phyloP scores from a whole-genome alignment of 1,284 basidiomycete species.

The Sporisorium graminicola region DNA sequence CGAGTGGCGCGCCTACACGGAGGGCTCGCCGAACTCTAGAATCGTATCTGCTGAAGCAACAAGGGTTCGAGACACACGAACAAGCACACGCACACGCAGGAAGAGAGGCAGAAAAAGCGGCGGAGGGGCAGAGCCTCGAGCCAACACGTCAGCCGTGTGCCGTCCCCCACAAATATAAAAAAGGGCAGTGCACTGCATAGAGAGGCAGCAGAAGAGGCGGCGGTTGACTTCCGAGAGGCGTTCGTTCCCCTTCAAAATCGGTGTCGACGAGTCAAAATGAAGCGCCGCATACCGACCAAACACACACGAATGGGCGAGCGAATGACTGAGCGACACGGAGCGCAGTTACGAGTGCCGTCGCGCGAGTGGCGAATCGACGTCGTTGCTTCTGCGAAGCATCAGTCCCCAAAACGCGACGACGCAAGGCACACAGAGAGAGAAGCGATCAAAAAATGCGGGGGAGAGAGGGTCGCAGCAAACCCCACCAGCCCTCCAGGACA shows the following conservation, averaged over 20 bases:
- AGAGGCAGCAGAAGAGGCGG: not conserved
- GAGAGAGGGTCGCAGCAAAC: not conserved
- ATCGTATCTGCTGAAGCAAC: not conserved
- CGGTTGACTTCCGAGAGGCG: not conserved
- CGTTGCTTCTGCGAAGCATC: no score
- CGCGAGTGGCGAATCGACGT: not conserved
- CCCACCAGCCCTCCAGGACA: no score
- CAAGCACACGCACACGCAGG: not conserved
- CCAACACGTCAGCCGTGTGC: not conserved
- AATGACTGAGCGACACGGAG: not conserved
- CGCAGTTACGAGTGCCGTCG: no score
- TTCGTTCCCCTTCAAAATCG: not conserved
- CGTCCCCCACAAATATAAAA: not conserved
- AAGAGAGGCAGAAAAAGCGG: not conserved
- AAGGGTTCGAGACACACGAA: slow-evolving; percentile 2
- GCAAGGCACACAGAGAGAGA: no score
- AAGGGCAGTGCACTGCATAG: no score
- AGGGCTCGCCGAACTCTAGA: not conserved
- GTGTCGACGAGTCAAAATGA: not conserved
- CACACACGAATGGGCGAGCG: not conserved
- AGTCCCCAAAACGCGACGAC: not conserved
- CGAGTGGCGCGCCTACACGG: slow-evolving; percentile 2
- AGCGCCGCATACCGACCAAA: not conserved
- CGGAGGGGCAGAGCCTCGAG: not conserved
- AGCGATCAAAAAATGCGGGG: not conserved